Conservation (phyloP, 768 basidiomycete species). For the Serendipita sp. region DNA sequence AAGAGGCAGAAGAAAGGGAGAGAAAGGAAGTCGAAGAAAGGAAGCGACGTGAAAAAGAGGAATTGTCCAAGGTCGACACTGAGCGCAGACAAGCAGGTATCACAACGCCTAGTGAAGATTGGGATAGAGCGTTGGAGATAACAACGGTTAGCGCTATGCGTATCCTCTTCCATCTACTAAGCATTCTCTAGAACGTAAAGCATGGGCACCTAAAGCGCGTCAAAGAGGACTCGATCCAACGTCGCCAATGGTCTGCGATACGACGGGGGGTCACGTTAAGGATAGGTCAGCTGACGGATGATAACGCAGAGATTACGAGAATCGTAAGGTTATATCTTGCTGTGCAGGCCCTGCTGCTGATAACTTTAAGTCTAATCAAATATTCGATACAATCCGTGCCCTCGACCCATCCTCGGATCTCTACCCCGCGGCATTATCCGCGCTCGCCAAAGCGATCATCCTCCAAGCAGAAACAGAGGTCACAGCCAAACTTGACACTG, state of each 20-base stretch:
- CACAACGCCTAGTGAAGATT: constrained; percentile 44
- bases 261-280: constrained; percentile 73
- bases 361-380: constrained; percentile 22
- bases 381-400: constrained; percentile 26
- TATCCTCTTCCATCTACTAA: not conserved
- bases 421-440: constrained; percentile 65
- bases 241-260: constrained; percentile 44
- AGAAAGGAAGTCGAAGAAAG: constrained; percentile 16
- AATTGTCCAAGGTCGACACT: constrained; percentile 9
- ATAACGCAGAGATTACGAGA: constrained; percentile 36
- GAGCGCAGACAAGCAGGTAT: constrained; percentile 27
- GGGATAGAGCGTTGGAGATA: constrained; percentile 36
- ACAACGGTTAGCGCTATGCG: constrained; percentile 27
- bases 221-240: constrained; percentile 38
- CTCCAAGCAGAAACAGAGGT: constrained; percentile 91
- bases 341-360: constrained; percentile 12
- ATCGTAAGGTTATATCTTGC: constrained; percentile 34
- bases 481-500: constrained; percentile 71
- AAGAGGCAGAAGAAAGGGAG: constrained; percentile 6
- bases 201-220: constrained; percentile 42
- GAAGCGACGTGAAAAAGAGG: constrained; percentile 24
- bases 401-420: constrained; percentile 21
- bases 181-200: constrained; percentile 39
- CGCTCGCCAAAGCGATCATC: constrained; percentile 76
- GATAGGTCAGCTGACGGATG: constrained; percentile 74